These are phyloP conservation scores for Pneumocystis murina DNA, from an alignment of 1,139 yeast species.

Conservation along the genomic window DNA sequence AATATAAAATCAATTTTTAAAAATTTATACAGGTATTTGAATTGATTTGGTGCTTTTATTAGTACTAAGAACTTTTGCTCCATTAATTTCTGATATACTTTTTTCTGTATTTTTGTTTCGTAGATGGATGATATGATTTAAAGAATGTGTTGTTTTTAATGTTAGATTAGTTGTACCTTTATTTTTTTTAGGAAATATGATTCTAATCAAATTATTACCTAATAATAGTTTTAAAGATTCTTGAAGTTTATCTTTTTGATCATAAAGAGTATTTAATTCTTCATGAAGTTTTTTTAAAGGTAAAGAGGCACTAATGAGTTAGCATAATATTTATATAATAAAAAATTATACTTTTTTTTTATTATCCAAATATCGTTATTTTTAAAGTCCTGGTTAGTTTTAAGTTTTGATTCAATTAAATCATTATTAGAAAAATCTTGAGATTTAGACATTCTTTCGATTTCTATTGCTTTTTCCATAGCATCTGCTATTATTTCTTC, in stretches of 20 bases:
- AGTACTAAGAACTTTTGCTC: constrained; percentile 3
- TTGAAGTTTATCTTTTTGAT: constrained; percentile 15
- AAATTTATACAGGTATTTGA: constrained; percentile 9
- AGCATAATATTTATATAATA: constrained; percentile 15
- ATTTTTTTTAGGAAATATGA: constrained; percentile 3
- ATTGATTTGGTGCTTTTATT: constrained; percentile 12
- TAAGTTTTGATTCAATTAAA: background rate
- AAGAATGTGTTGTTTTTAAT: constrained; percentile 7
- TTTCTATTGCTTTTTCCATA: background rate
- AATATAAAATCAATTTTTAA: background rate
- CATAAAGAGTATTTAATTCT: constrained; percentile 16
- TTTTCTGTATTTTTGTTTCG: constrained; percentile 5
- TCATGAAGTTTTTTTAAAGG: constrained; percentile 18
- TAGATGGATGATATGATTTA: constrained; percentile 10
- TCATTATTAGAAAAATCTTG: background rate
- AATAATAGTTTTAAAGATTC: constrained; percentile 12
- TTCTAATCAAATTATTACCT: constrained; percentile 13
- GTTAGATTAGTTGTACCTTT: constrained; percentile 3
- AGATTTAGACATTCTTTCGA: background rate
- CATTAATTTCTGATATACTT: constrained; percentile 1
- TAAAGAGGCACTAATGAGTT: constrained; percentile 14
- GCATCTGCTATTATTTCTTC: constrained; percentile 14
- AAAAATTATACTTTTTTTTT: constrained; percentile 13
- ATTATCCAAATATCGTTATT: constrained; percentile 10
- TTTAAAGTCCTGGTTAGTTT: constrained; percentile 5